Evolutionary conservation across 139 green algal genomes (phyloP), one percentile per base, ranked within the genome.

Genomic region (Deuterostichococcus epilithicus): DNA sequence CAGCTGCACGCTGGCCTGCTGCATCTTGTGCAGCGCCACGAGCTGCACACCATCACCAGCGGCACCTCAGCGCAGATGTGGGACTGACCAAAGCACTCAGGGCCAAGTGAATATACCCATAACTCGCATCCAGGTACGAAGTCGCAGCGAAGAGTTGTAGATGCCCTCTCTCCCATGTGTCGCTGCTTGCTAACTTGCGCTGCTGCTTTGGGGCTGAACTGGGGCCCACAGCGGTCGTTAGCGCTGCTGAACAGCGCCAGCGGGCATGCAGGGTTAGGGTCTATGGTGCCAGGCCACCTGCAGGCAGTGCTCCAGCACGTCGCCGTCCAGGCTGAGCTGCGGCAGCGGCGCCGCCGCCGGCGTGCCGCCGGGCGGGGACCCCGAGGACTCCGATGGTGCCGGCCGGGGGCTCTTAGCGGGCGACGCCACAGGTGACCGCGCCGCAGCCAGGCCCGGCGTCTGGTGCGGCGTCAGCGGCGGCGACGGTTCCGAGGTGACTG

Each of bases 1-100:
- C 42, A 94, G 74, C 65, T 88, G 47, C 44, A 52, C 13, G 52
- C 10, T 68, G 32, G 79, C 69, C 37, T 73, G 74, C 66, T 39
- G 66, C 69, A 74, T 63, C 74, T 82, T 79, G 34, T 70, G 58
- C 67, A 65, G 44, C 30, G 74, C 70, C 39, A 82, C 47, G 13
- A 47, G 33, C 77, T 82, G 80, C 78, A 83, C 39, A 5, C 3
- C 52, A 28, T 8, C 8, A 13, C 8, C 42, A 52, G 42, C 42
- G 42, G 8, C 42, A 52, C 13, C 8, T 23, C 8, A 52, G 42
- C 8, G 42, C 42, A 52, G 42, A 13, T 52, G 8, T 52, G 13
- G 8, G 42, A 13, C 42, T 23, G 42, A 52, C 13, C 42, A n/a
- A n/a, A n/a, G n/a, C n/a, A n/a, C n/a, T n/a, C n/a, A n/a, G n/a